Evolutionary conservation across 2,329 filamentous ascomycete genomes (phyloP).

Genomic region (Alternaria brassicae): DNA sequence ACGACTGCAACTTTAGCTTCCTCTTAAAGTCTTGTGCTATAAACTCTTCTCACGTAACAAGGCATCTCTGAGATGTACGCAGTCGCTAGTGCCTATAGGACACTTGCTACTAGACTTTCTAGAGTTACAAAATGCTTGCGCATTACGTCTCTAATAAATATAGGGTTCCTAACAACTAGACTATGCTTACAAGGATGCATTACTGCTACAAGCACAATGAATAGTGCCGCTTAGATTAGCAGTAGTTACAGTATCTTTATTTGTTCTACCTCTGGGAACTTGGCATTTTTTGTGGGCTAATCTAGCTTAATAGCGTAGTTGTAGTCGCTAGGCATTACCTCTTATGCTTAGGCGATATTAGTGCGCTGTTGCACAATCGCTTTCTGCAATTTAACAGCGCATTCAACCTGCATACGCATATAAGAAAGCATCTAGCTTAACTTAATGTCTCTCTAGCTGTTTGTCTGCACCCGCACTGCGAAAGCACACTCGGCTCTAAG

Average conservation of each 20-base stretch:
- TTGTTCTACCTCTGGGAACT: background rate
- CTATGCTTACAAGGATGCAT: background rate
- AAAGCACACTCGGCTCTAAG: background rate
- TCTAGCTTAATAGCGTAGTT: background rate
- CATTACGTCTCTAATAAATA: background rate
- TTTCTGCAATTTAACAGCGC: background rate
- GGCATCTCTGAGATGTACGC: background rate
- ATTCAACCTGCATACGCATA: background rate
- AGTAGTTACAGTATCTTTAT: background rate
- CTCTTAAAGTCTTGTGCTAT: background rate
- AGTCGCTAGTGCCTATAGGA: background rate
- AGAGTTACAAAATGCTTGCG: background rate
- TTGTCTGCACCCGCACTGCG: background rate
- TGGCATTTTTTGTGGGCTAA: background rate
- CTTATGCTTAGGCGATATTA: background rate
- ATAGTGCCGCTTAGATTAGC: background rate
- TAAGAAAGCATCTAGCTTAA: background rate
- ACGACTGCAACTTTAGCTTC: background rate
- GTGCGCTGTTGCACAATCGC: background rate
- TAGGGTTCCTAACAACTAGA: background rate
- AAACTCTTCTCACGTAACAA: background rate
- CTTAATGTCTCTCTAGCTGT: background rate
- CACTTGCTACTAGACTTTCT: background rate
- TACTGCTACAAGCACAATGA: background rate
- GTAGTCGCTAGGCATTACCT: background rate